Evolutionary conservation across 1,139 yeast species (phyloP), one percentile per base, ranked within the genome.

Genomic region (Lodderomyces theae): DNA sequence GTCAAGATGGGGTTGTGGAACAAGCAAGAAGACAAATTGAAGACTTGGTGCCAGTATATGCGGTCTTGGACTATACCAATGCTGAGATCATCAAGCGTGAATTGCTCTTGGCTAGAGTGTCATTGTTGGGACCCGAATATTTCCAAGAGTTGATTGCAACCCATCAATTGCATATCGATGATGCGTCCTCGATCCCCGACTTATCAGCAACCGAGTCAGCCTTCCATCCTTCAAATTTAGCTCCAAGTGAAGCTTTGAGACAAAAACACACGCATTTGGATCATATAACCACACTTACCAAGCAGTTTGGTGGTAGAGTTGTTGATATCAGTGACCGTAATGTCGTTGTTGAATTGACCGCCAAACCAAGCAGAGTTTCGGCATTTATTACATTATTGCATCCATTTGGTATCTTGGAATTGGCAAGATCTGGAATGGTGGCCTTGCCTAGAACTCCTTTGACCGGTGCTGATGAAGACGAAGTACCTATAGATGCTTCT

Each of bases 11-110:
- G 21, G 92, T 92, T 44, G 85, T 92, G 53, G 98, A 92, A 64
- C 98, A 92, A 71, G 97, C 97, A n/a, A 80, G 98, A 63, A 82
- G 97, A 63, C 98, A 92, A 66, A 86, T 92, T 51, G 98, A 92
- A 69, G 97, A 92, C 57, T 77, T 92, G 60, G 98, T 92, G 21
- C 98, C 98, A 5, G 97, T 92, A 30, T 92, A 95, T 72, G 98
- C 98, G 7, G 98, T 92, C 31, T 75, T 92, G 61, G 97, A 92
- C 67, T 92, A 92, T 69, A 78, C 96, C 43, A 80, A 87, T 57
- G 82, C 96, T 25, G 89, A 90, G 57, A 86, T 90, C 54, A 89
- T 92, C 60, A 80, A 82, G 63, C 80, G 98, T 63, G 98, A 92
- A 68, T 74, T 92, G 55, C 74, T 92, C 45, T 73, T 92, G 57